Evolutionary conservation across 2,329 filamentous ascomycete genomes (phyloP).

Genomic region (Aspergillus udagawae): DNA sequence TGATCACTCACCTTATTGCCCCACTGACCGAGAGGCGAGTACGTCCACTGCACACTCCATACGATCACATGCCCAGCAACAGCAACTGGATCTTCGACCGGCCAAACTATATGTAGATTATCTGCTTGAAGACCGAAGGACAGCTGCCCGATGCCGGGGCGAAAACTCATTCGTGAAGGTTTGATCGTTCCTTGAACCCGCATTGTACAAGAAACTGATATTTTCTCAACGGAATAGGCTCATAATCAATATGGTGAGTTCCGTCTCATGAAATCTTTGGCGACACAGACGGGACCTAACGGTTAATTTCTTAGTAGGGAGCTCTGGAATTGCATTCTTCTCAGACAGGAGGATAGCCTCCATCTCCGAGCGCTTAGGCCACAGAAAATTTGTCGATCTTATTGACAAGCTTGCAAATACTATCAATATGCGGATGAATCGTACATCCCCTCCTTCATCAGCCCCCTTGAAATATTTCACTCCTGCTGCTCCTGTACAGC

Average conservation of each 20-base stretch:
- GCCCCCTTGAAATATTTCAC: no score
- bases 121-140: background rate
- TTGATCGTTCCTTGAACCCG: background rate
- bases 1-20: no score
- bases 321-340: slow-evolving; percentile 33
- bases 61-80: background rate
- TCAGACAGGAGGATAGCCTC: slow-evolving; percentile 30
- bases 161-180: background rate
- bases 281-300: background rate
- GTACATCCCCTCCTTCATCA: no score
- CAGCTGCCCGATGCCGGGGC: background rate
- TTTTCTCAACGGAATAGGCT: background rate
- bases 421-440: no score
- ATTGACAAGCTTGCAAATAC: no score
- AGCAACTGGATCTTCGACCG: background rate
- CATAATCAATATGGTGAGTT: background rate
- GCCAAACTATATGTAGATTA: background rate
- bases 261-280: background rate
- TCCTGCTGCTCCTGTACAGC: slow-evolving; percentile 5
- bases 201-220: background rate
- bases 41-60: no score
- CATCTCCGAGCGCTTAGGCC: slow-evolving; percentile 23
- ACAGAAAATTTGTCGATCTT: slow-evolving; percentile 7
- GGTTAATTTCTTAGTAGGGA: slow-evolving; percentile 19
- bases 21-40: no score